Conservation (phyloP, 1,284 basidiomycete genomes). For the Termitomyces sp. region DNA sequence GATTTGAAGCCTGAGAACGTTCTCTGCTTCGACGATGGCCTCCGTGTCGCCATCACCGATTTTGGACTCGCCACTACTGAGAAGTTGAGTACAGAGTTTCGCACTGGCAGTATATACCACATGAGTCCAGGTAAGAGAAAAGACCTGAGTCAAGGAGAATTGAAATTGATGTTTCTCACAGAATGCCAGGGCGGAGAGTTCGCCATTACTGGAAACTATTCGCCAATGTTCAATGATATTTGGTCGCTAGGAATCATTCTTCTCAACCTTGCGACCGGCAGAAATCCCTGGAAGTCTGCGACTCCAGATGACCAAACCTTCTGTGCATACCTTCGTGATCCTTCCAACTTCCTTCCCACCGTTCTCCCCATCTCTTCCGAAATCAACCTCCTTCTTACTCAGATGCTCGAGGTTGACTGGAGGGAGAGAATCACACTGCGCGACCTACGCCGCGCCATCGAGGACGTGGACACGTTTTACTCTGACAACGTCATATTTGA, state of each 20-base stretch:
- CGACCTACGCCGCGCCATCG: constrained; percentile 69
- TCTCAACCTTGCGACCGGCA: constrained; percentile 91
- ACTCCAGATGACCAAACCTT: constrained; percentile 72
- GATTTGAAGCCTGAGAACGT: constrained; percentile 99
- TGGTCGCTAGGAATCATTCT: constrained; percentile 98
- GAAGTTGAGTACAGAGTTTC: constrained; percentile 83
- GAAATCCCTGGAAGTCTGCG: constrained; percentile 99
- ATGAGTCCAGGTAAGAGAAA: constrained; percentile 92
- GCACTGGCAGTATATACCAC: constrained; percentile 94
- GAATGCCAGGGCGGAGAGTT: constrained; percentile 91
- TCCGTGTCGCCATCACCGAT: constrained; percentile 87
- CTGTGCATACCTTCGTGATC: constrained; percentile 67
- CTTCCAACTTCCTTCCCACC: constrained; percentile 60
- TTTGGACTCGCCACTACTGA: constrained; percentile 97
- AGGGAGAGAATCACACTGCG: constrained; percentile 62
- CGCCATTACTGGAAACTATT: constrained; percentile 68
- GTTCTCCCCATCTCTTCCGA: constrained; percentile 73
- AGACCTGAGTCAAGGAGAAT: too few relatives aligned
- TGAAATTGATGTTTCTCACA: constrained; percentile 25
- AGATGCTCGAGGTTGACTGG: constrained; percentile 74
- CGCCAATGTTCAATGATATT: constrained; percentile 87
- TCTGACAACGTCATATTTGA: constrained; percentile 72
- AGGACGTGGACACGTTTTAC: constrained; percentile 65
- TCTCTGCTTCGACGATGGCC: constrained; percentile 79
- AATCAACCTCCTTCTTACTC: constrained; percentile 61